Evolutionary conservation across 495 filamentous ascomycete genomes (phyloP).

Genomic region (Talaromyces stipitatus): DNA sequence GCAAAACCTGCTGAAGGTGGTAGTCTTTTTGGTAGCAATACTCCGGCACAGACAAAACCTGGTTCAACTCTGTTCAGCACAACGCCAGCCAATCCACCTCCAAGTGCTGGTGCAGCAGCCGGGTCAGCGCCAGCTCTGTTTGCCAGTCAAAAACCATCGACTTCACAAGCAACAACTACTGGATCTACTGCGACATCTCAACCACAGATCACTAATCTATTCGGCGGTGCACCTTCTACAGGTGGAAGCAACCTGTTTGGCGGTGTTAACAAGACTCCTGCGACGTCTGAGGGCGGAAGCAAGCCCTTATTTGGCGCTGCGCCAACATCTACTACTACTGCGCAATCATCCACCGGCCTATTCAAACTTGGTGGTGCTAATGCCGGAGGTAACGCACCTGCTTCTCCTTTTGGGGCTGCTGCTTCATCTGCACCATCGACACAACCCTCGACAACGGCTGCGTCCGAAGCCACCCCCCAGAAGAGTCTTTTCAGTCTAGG

Average conservation of each 20-base stretch:
- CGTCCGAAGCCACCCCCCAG: slow-evolving; percentile 30
- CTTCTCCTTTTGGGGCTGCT: slow-evolving; percentile 17
- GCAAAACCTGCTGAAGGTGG: slow-evolving; percentile 19
- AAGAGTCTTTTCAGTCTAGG: slow-evolving; percentile 34
- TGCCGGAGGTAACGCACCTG: slow-evolving; percentile 18
- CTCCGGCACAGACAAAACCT: slow-evolving; percentile 28
- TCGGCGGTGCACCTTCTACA: slow-evolving; percentile 8
- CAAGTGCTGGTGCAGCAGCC: slow-evolving; percentile 24
- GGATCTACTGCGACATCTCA: slow-evolving; percentile 12
- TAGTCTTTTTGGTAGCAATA: slow-evolving; percentile 35
- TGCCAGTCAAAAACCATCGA: slow-evolving; percentile 24
- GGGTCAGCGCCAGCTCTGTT: slow-evolving; percentile 16
- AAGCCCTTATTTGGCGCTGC: slow-evolving; percentile 24
- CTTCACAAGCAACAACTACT: slow-evolving; percentile 6
- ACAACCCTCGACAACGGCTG: slow-evolving; percentile 21
- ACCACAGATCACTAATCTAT: not conserved
- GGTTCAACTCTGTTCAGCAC: slow-evolving; percentile 43
- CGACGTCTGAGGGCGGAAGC: slow-evolving; percentile 17
- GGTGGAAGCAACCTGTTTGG: slow-evolving; percentile 26
- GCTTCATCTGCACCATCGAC: slow-evolving; percentile 15
- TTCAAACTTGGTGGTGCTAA: slow-evolving; percentile 28
- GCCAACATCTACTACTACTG: slow-evolving; percentile 12
- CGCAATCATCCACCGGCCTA: slow-evolving; percentile 24
- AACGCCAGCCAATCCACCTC: slow-evolving; percentile 58
- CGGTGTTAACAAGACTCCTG: slow-evolving; percentile 30